Base-by-base conservation (phyloP, 306 rosid species). In the Hippophae gyantsensis region DNA sequence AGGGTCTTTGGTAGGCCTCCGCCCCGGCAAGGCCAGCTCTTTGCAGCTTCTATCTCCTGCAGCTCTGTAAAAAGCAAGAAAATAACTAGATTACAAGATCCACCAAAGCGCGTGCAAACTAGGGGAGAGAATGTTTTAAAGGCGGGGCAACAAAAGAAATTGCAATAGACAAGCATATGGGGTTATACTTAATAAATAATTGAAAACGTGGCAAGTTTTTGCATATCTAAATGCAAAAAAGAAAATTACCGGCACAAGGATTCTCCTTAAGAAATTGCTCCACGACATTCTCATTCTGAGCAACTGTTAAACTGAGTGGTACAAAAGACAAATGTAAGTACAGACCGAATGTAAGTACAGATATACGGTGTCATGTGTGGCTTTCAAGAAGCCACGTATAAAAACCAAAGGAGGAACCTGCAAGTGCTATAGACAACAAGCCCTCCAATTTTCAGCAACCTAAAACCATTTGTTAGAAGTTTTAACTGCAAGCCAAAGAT, bases 361-460 rank as follows among this genome's bases (percentile, higher is more conserved):
- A 18, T 3, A 26, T 48, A 63, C 50, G 53, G 6, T 18, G 5
- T 57, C 61, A 70, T 43, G 18, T 11, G 57, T 2, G 56, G 2
- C 6, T 43, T 10, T 54, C 32, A 57, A 46, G 48, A 64, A 9
- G 46, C 60, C 13, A 40, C n/a, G 57, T 45, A 48, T 45, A 48
- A 64, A 47, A 38, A 27, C 43, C 45, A 61, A 26, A 5, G 56
- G 61, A 72, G 60, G 69, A 59, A 92, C 99, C 95, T 88, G 96
- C 99, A 92, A 72, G 99, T 92, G 83, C 96, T 92, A 71, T 85
- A 92, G 78, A 92, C 71, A 12, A 92, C 95, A 56, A 75, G 46
- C 1, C 99, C 95, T 50, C 90, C 86, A 14, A 79, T 84, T 80
- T 85, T 92, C 46, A 88, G 82, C 72, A 85, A 75, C 60, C 82